Evolutionary conservation across 1,284 basidiomycete species (phyloP).

Genomic region (Tetrapyrgos nigripes): DNA sequence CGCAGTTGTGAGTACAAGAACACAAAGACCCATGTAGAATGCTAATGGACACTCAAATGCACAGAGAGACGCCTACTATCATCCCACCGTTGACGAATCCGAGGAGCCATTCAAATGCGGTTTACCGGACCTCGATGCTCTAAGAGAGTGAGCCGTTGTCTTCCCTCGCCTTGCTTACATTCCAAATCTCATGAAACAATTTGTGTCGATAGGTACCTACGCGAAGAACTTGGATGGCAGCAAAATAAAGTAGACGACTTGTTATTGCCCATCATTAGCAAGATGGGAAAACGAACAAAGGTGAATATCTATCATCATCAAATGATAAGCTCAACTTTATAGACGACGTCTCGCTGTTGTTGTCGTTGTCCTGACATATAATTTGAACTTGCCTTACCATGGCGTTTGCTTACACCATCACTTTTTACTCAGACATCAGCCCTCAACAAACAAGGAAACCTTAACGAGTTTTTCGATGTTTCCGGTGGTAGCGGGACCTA

Average conservation of each 20-base stretch:
- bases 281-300: conserved; percentile 82
- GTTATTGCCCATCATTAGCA: conserved; percentile 92
- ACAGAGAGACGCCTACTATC: conserved; percentile 91
- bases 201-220: conserved; percentile 70
- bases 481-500: conserved; percentile 67
- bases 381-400: background rate
- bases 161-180: background rate
- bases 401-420: background rate
- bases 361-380: background rate
- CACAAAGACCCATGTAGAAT: background rate
- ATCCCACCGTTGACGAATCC: conserved; percentile 89
- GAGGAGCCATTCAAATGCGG: conserved; percentile 98
- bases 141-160: conserved; percentile 69
- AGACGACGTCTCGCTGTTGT: too few relatives aligned
- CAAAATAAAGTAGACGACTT: conserved; percentile 91
- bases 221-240: conserved; percentile 88
- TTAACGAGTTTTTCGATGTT: conserved; percentile 68
- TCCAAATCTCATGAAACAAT: conserved; percentile 3
- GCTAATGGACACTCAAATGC: background rate
- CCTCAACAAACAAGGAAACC: conserved; percentile 77
- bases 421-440: conserved; percentile 54
- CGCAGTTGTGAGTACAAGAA: conserved; percentile 71
- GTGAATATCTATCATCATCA: conserved; percentile 42
- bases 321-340: too few relatives aligned
- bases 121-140: conserved; percentile 90